Evolutionary conservation across 177 flowering plant genomes (phyloP), one percentile per base, ranked within the genome.

Genomic region (Vitis hybrid): DNA sequence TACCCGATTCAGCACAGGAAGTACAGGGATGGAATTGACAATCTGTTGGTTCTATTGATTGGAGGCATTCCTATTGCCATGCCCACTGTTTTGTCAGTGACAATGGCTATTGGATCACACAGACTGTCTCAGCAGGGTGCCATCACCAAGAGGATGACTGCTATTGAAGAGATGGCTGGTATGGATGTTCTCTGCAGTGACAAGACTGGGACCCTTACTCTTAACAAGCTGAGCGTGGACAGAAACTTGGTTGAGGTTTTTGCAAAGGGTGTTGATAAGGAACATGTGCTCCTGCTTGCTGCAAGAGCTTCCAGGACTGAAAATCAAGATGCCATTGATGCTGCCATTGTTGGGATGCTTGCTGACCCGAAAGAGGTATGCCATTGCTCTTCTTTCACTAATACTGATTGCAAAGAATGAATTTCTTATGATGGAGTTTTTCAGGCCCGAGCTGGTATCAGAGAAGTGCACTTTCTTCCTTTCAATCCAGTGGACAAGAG

Each of bases 51-150:
- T 55, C 87, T 89, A 52, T 80, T 89, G 76, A 89, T 89, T 65
- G 93, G 93, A 69, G 93, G 93, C 6, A 89, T 89, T 60, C 93
- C 93, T 4, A 89, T 89, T 73, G 93, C 93, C 62, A 89, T 89
- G 93, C 93, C 93, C 3, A 89, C 93, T 26, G 93, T 89, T 17
- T 77, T 88, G 75, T 88, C 92, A 2, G 92, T 88, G 56, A 88
- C 92, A 1, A 89, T 89, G 93, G 93, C 93, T 65, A 89, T 89
- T 67, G 93, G 93, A 15, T 89, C 93, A n/a, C 93, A 89, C 81
- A 81, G 82, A 81, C 78, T 89, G 18, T 85, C 93, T n/a, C 86
- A 89, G 79, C 93, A 89, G 64, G 93, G 93, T 39, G 93, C 93
- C 45, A 87, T 89, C 71, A 89, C 93, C 15, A 89, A 89, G 83